A percentile compares a stretch with the other conserved stretches of the same genome.
Conservation (phyloP, 2,329 filamentous ascomycete species). For the Harringtonia lauricola region DNA sequence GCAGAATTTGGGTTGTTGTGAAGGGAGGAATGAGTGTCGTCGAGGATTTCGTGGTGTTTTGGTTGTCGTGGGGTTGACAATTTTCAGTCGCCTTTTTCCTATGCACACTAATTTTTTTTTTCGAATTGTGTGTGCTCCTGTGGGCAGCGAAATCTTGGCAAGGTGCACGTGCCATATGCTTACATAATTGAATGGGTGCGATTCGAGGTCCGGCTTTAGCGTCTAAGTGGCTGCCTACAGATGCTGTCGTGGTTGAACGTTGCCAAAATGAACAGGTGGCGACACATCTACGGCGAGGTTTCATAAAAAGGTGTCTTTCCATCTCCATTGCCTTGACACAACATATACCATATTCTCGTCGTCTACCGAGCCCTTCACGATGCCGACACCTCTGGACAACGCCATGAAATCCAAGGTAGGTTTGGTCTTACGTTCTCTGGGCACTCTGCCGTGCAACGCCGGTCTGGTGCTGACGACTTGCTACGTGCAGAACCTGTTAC, state of each 20-base stretch:
- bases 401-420: constrained; percentile 59
- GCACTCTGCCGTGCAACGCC: constrained; percentile 5
- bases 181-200: too few relatives aligned
- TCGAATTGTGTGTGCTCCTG: constrained; percentile 11
- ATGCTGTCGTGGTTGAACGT: too few relatives aligned
- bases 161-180: neutral
- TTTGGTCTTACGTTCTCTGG: constrained; percentile 7
- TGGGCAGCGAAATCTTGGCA: constrained; percentile 2
- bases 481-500: constrained; percentile 48
- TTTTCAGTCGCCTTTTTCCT: too few relatives aligned
- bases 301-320: neutral
- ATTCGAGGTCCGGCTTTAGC: too few relatives aligned
- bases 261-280: constrained; percentile 1
- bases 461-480: constrained; percentile 1
- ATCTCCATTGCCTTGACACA: too few relatives aligned
- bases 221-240: neutral
- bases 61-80: constrained; percentile 2
- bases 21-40: constrained; percentile 12
- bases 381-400: constrained; percentile 60
- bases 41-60: constrained; percentile 3
- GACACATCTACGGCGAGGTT: neutral
- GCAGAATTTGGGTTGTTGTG: constrained; percentile 24
- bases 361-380: constrained; percentile 18
- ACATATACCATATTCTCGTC: neutral
- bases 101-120: constrained; percentile 6